Percentiles rank a stretch among this genome's conserved stretches.
Conservation (phyloP, 495 filamentous ascomycete genomes). For the Trichoderma parareesei region DNA sequence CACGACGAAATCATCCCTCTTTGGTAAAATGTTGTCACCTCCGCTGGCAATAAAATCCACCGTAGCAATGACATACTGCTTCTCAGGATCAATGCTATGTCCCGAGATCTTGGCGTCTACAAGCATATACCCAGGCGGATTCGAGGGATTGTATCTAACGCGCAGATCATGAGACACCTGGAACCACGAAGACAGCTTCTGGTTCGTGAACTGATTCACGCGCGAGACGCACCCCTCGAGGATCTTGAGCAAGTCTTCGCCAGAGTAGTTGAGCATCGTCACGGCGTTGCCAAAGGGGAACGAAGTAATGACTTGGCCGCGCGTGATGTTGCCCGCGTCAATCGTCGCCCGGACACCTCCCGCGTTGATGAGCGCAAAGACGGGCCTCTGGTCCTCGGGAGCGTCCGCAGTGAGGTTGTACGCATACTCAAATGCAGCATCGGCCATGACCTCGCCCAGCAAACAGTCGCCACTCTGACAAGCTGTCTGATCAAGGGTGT, state of each 20-base stretch:
- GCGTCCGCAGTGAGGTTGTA: constrained; percentile 25
- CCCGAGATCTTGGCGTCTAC: constrained; percentile 35
- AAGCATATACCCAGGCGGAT: constrained; percentile 26
- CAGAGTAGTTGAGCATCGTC: constrained; percentile 37
- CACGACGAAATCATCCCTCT: constrained; percentile 25
- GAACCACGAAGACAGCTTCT: constrained; percentile 40
- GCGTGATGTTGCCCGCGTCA: constrained; percentile 41
- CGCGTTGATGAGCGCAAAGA: constrained; percentile 46
- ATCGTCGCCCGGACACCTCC: constrained; percentile 52
- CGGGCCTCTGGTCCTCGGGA: constrained; percentile 20
- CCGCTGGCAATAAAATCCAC: constrained; percentile 47
- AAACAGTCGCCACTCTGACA: constrained; percentile 45
- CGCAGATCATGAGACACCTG: constrained; percentile 42
- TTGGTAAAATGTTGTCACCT: constrained; percentile 46
- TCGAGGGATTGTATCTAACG: constrained; percentile 37
- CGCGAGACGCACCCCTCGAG: constrained; percentile 41
- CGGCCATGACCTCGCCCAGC: constrained; percentile 42
- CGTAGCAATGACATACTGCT: constrained; percentile 43
- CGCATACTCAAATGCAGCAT: constrained; percentile 47
- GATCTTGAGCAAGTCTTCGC: constrained; percentile 38
- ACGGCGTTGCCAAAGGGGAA: constrained; percentile 53
- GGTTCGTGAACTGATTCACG: constrained; percentile 38
- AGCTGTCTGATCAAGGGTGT: constrained; percentile 41
- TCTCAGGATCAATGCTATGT: constrained; percentile 25
- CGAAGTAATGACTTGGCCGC: constrained; percentile 45